phyloP scores from a whole-genome alignment of 2,329 filamentous ascomycete species.

The Aspergillus spinulosporus region DNA sequence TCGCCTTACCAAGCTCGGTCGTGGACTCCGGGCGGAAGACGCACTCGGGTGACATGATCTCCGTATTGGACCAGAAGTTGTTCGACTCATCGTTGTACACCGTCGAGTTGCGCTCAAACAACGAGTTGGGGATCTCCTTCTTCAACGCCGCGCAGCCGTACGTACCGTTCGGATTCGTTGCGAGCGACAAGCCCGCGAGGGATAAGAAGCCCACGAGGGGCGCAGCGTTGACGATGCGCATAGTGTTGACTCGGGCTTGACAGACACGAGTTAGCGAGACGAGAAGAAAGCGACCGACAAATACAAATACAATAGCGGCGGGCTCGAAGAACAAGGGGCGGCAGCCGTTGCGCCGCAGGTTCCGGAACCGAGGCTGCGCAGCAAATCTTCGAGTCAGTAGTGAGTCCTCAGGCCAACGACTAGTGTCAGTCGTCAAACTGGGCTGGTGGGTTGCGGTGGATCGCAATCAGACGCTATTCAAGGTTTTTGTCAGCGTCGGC shows the following conservation, averaged over 20 bases:
- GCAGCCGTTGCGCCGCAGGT: background rate
- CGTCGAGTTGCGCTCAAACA: slow-evolving; percentile 24
- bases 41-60: slow-evolving; percentile 35
- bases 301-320: slow-evolving; percentile 1
- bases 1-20: slow-evolving; percentile 26
- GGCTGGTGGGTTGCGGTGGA: background rate
- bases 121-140: slow-evolving; percentile 18
- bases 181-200: slow-evolving; percentile 12
- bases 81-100: slow-evolving; percentile 35
- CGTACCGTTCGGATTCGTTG: background rate
- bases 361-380: background rate
- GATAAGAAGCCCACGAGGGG: slow-evolving; percentile 16
- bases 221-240: slow-evolving; percentile 23
- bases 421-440: background rate
- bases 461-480: slow-evolving; percentile 4
- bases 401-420: background rate
- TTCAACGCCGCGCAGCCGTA: slow-evolving; percentile 24
- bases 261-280: background rate
- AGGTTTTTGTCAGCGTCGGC: background rate
- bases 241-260: slow-evolving; percentile 2
- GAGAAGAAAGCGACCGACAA: slow-evolving; percentile 2
- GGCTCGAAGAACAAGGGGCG: background rate
- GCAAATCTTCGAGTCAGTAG: background rate
- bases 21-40: slow-evolving; percentile 36
- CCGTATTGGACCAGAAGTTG: slow-evolving; percentile 40